These are phyloP conservation scores for Peltaster fructicola DNA, from an alignment of 2,329 filamentous ascomycete species.

Conservation along the genomic window DNA sequence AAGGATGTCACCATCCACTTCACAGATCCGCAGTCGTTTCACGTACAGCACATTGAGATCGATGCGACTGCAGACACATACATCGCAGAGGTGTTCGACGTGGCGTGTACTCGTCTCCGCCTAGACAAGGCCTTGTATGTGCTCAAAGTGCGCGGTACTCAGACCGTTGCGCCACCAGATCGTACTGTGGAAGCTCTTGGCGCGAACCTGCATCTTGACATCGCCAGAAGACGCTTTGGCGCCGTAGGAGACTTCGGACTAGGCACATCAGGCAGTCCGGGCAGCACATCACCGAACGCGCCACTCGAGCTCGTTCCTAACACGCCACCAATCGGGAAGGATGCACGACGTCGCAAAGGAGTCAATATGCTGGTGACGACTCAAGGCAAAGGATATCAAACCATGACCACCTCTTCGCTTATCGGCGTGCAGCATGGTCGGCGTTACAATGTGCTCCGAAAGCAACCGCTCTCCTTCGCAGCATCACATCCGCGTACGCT, in stretches of 20 bases:
- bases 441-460: conserved; percentile 64
- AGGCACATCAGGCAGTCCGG: conserved; percentile 50
- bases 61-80: conserved; percentile 71
- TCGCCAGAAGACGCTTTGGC: conserved; percentile 57
- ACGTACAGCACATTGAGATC: conserved; percentile 51
- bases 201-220: conserved; percentile 55
- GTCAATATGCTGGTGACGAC: conserved; percentile 31
- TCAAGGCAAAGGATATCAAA: too few relatives aligned
- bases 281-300: conserved; percentile 51
- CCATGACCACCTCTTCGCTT: conserved; percentile 3
- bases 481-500: conserved; percentile 58
- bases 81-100: conserved; percentile 63
- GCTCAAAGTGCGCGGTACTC: conserved; percentile 57
- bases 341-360: conserved; percentile 13
- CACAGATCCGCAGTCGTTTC: conserved; percentile 46
- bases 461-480: conserved; percentile 67
- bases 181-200: conserved; percentile 65
- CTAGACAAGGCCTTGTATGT: conserved; percentile 66
- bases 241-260: conserved; percentile 47
- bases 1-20: conserved; percentile 58
- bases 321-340: conserved; percentile 18
- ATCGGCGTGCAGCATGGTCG: conserved; percentile 16
- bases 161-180: conserved; percentile 58
- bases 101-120: conserved; percentile 58
- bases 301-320: conserved; percentile 37